Evolutionary conservation across 1,284 basidiomycete species (phyloP), one percentile per base, ranked within the genome.

Genomic region (Tilletia indica): DNA sequence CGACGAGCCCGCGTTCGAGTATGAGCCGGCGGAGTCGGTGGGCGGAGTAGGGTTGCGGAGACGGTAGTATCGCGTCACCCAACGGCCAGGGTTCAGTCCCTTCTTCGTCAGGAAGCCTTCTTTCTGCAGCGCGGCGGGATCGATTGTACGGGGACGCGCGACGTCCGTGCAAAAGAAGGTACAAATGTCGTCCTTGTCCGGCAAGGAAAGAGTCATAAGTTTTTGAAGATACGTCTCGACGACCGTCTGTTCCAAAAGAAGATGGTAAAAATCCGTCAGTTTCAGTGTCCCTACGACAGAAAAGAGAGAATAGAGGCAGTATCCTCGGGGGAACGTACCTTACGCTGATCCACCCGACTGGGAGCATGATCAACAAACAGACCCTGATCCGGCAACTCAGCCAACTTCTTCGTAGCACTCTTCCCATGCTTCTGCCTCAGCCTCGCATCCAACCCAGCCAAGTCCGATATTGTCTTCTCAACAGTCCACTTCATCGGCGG

Each of bases 341-440:
- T 82, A 51, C 80, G 72, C 70, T 95, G 93, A 86, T 98, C 96
- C 49, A 95, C 93, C 86, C 93, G 95, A 69, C 93, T 93, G 12
- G 96, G 95, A 2, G 95, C 95, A 85, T 97, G 93, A 85, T 98
- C 96, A 84, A 91, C 95, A 91, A 96, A 98, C 9, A 97, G 87
- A 84, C 91, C 91, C 69, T 92, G 92, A 83, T 99, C 96, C 1
- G 96, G 96, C 71, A 99, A 85, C 61, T 87, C 87, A 25, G 88
- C 89, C 70, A 98, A 89, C 25, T 75, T 77, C 85, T 90, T 92
- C 86, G 93, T 92, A 36, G 88, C 88, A 66, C 91, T 87, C 77
- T 88, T 89, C 38, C 77, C 82, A 87, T 87, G 91, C 74, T 92
- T 91, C 72, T 87, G 88, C 79, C 87, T 86, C 51, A 89, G 84